Evolutionary conservation across 495 filamentous ascomycete genomes (phyloP).

Genomic region (Lasiosphaeriaceae sp.): DNA sequence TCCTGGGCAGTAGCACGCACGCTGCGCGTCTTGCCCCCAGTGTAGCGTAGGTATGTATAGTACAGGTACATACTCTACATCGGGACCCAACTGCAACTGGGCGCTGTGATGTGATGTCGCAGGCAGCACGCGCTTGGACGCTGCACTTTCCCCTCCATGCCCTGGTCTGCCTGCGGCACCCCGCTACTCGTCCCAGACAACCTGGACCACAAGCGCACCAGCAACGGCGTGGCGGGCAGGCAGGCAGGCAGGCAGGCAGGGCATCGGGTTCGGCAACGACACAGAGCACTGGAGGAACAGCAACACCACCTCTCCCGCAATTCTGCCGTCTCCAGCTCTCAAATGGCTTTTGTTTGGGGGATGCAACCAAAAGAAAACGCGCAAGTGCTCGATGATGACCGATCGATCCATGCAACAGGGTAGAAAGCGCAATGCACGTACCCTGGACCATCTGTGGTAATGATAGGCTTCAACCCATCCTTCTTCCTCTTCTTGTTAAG

Average conservation of each 20-base stretch:
- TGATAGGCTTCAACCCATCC: constrained; percentile 84
- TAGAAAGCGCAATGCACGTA: constrained; percentile 34
- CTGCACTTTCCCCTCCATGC: constrained; percentile 17
- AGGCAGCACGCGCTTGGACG: constrained; percentile 21
- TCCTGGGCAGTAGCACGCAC: neutral
- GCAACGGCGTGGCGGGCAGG: too few relatives aligned
- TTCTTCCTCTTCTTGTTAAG: constrained; percentile 83
- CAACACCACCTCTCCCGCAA: constrained; percentile 19
- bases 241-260: neutral
- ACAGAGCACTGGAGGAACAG: constrained; percentile 16
- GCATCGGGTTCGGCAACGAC: constrained; percentile 11
- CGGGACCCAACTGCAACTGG: neutral
- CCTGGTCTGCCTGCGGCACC: constrained; percentile 21
- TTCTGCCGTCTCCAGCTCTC: neutral
- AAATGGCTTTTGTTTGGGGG: constrained; percentile 23
- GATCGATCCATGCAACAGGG: constrained; percentile 9
- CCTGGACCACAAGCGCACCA: too few relatives aligned
- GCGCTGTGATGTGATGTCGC: constrained; percentile 19
- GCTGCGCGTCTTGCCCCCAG: constrained; percentile 2
- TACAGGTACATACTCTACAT: too few relatives aligned
- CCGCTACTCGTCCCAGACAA: constrained; percentile 25
- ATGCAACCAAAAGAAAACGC: constrained; percentile 7
- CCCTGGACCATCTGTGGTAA: constrained; percentile 67
- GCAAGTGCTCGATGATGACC: neutral
- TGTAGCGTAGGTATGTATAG: too few relatives aligned